Evolutionary conservation across 345 rosid species (phyloP).

Genomic region (Salix purpurea): DNA sequence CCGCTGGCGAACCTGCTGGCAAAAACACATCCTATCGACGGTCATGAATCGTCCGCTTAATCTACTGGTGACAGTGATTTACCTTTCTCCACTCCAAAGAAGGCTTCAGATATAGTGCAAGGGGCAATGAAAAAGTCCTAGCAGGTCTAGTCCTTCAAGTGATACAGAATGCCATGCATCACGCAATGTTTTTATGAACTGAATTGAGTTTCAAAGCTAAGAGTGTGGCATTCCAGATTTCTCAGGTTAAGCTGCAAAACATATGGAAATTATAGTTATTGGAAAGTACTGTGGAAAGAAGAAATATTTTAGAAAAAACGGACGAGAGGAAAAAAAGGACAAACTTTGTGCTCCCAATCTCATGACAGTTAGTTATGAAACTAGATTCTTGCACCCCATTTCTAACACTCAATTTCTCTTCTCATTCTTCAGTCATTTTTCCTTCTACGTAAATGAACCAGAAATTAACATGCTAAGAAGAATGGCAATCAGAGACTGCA

Average conservation of each 20-base stretch:
- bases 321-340: background rate
- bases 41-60: background rate
- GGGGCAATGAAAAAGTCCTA: background rate
- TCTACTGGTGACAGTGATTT: background rate
- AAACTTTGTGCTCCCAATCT: background rate
- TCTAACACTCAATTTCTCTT: background rate
- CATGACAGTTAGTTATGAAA: background rate
- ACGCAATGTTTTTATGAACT: conserved; percentile 23
- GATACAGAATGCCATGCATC: background rate
- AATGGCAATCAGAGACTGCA: background rate
- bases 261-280: background rate
- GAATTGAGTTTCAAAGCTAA: conserved; percentile 57
- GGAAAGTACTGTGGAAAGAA: background rate
- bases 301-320: no score
- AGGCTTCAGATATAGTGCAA: background rate
- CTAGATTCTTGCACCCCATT: background rate
- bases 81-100: background rate
- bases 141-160: background rate
- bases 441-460: background rate
- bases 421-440: background rate
- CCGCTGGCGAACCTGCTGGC: background rate
- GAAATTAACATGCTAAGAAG: background rate
- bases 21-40: background rate
- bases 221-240: conserved; percentile 76
- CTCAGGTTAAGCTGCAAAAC: conserved; percentile 63